Conservation (phyloP, 441 rosid genomes). For the Mallotus japonicus region DNA sequence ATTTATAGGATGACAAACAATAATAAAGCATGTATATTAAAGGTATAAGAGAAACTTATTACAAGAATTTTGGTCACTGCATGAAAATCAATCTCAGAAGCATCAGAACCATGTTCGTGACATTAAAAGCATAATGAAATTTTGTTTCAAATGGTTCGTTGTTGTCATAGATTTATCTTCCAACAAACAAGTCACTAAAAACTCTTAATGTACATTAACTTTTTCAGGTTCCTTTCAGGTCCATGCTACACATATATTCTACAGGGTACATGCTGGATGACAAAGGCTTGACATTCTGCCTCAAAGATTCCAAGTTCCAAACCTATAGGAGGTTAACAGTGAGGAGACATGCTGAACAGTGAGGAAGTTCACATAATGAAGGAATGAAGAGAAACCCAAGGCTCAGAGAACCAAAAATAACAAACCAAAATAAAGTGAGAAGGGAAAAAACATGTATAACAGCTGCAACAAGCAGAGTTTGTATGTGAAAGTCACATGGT, state of each 20-base stretch:
- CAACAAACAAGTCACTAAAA: neutral
- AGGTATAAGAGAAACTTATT: neutral
- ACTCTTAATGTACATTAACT: neutral
- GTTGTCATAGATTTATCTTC: neutral
- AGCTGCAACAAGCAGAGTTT: constrained; percentile 3
- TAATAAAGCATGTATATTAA: neutral
- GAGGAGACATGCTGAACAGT: neutral
- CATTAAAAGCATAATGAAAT: neutral
- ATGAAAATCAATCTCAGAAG: neutral
- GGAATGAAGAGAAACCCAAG: neutral
- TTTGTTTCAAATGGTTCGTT: neutral
- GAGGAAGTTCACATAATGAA: neutral
- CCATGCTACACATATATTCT: neutral
- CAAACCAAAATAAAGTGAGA: neutral
- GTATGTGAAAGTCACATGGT: neutral
- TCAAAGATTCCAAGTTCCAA: neutral
- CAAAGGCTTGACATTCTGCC: constrained; percentile 7
- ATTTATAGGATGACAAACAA: constrained; percentile 14
- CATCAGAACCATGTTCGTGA: neutral
- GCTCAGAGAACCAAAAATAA: neutral
- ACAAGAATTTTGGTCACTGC: neutral
- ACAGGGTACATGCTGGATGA: neutral
- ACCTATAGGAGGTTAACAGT: neutral
- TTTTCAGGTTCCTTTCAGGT: neutral
- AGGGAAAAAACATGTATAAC: neutral